Evolutionary conservation across 2,329 filamentous ascomycete species (phyloP).

Genomic region (Pseudogymnoascus sp.): DNA sequence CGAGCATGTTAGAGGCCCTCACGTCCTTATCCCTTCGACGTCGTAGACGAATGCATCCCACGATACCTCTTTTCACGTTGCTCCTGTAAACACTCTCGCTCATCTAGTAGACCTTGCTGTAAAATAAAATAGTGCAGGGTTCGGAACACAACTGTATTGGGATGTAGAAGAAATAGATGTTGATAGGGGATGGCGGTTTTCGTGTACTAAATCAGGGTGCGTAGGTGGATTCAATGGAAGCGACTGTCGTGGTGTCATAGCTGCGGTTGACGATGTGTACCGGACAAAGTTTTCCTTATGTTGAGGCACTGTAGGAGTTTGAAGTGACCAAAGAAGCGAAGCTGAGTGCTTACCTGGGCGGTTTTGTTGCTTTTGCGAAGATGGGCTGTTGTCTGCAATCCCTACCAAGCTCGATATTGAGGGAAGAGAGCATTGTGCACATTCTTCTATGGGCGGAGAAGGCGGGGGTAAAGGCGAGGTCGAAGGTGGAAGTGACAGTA

Average conservation of each 20-base stretch:
- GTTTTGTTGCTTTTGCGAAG: constrained; percentile 35
- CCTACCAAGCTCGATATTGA: constrained; percentile 88
- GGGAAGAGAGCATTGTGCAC: constrained; percentile 67
- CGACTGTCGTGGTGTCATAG: background rate
- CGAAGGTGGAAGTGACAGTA: constrained; percentile 42
- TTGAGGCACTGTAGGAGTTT: background rate
- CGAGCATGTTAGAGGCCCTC: too few species aligned
- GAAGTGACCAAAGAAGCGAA: background rate
- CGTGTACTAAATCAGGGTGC: background rate
- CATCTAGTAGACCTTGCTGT: too few species aligned
- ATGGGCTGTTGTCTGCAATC: constrained; percentile 60
- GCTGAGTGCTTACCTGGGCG: background rate
- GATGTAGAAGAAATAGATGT: background rate
- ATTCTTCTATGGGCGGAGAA: constrained; percentile 68
- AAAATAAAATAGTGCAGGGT: too few species aligned
- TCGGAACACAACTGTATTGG: background rate
- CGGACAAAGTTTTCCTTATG: background rate
- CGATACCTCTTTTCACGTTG: too few species aligned
- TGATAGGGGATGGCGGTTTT: background rate
- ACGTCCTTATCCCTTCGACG: too few species aligned
- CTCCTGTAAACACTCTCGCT: too few species aligned
- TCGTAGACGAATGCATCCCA: too few species aligned
- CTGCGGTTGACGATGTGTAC: background rate
- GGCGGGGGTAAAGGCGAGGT: constrained; percentile 51
- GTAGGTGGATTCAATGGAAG: background rate